Conservation (phyloP, 805 yeast genomes). For the Blastobotrys chiropterorum region DNA sequence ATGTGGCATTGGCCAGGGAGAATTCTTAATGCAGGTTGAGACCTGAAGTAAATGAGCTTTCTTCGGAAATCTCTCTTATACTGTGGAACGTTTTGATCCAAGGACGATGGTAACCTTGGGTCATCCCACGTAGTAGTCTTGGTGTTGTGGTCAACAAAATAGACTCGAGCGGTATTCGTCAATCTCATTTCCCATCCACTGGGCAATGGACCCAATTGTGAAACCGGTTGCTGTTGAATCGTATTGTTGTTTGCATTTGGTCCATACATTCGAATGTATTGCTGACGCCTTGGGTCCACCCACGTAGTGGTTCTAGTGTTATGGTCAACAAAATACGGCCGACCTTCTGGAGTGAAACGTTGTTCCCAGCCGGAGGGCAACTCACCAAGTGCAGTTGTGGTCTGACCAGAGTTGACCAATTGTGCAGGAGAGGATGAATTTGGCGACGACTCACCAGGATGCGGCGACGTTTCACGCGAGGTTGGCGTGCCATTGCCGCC, state of each 20-base stretch:
- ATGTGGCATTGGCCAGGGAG: conserved; percentile 98
- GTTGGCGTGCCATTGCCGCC: conserved; percentile 13
- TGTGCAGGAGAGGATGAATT: conserved; percentile 39
- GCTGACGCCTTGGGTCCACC: conserved; percentile 99
- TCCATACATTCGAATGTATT: conserved; percentile 84
- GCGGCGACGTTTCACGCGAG: conserved; percentile 44
- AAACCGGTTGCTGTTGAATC: conserved; percentile 95
- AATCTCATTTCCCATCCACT: conserved; percentile 99
- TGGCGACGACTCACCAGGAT: conserved; percentile 41
- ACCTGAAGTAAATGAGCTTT: conserved; percentile 93
- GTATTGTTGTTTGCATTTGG: conserved; percentile 65
- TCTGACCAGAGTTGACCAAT: conserved; percentile 72
- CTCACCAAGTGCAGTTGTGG: conserved; percentile 94
- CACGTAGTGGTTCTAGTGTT: conserved; percentile 99
- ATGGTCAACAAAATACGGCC: conserved; percentile 97
- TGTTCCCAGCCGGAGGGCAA: conserved; percentile 99
- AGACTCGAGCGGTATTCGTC: conserved; percentile 96
- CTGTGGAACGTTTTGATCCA: conserved; percentile 98
- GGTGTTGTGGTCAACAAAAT: conserved; percentile 97
- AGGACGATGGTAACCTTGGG: conserved; percentile 93
- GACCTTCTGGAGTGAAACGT: conserved; percentile 94
- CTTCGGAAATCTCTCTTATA: conserved; percentile 98
- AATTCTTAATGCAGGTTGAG: conserved; percentile 95
- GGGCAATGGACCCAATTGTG: conserved; percentile 96
- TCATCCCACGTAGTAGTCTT: conserved; percentile 99